A percentile compares a stretch with the other conserved stretches of the same genome.
These are phyloP conservation scores for Paramecium pentaurelia DNA, from an alignment of 73 alveolate genomes.

Conservation along the genomic window DNA sequence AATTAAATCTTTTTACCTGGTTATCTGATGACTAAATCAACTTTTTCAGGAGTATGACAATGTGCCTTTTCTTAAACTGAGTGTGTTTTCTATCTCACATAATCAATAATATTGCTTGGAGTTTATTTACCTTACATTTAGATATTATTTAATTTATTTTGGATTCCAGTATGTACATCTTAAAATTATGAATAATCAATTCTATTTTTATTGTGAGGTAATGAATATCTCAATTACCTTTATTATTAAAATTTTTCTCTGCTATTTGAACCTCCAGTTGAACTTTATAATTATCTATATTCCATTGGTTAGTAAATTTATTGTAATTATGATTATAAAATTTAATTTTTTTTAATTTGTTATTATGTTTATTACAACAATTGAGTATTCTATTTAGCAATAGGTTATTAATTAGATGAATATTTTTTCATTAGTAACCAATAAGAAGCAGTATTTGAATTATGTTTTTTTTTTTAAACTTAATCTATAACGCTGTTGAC, in stretches of 20 bases:
- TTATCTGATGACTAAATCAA: not conserved
- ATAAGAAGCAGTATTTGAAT: not conserved
- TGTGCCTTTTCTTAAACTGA: not conserved
- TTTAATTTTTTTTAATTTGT: not conserved
- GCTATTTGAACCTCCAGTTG: conserved; percentile 27
- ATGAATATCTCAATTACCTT: not conserved
- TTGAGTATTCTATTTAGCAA: not conserved
- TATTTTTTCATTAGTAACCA: not conserved
- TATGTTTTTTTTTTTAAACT: not conserved
- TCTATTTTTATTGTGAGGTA: not conserved
- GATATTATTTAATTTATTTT: not conserved
- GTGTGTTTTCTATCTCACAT: not conserved
- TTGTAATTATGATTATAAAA: not conserved
- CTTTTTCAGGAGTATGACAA: not conserved
- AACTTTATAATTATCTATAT: not conserved
- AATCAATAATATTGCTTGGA: not conserved
- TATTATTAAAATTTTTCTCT: not conserved
- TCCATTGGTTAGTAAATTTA: not conserved
- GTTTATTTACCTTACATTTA: not conserved
- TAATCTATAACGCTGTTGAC: not conserved
- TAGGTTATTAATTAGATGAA: not conserved
- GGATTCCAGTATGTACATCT: not conserved
- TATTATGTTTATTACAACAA: not conserved
- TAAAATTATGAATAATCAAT: not conserved
- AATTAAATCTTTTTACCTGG: not conserved